Evolutionary conservation across 208 protist species (phyloP).

Genomic region (Zelonia costaricensis): DNA sequence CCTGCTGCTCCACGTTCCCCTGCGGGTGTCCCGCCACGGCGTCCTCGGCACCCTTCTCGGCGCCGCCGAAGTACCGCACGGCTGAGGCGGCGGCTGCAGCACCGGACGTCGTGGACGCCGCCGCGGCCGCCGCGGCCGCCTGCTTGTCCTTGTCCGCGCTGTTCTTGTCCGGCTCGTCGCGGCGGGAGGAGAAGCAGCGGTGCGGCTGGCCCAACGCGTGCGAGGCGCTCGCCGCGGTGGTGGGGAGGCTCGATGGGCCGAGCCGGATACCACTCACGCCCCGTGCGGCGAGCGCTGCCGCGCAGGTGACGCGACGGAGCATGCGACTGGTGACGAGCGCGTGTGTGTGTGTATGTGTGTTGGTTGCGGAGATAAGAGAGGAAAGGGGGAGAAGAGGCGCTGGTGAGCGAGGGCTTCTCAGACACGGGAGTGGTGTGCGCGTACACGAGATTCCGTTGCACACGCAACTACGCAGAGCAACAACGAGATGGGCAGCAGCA

Average conservation of each 20-base stretch:
- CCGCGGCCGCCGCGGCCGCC: conserved; percentile 7
- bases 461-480: too few relatives aligned
- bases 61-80: conserved; percentile 16
- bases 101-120: conserved; percentile 6
- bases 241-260: background rate
- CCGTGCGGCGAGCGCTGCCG: background rate
- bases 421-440: too few relatives aligned
- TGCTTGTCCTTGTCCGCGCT: background rate
- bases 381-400: too few relatives aligned
- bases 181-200: conserved; percentile 22
- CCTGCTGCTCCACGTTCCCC: conserved; percentile 5
- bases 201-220: background rate
- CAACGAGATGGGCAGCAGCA: too few relatives aligned
- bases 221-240: background rate
- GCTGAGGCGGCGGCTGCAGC: conserved; percentile 10
- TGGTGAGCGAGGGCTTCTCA: too few relatives aligned
- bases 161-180: conserved; percentile 7
- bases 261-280: background rate
- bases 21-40: conserved; percentile 1
- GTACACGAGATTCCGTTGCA: too few relatives aligned
- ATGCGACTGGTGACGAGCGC: background rate
- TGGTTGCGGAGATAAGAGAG: background rate
- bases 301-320: conserved; percentile 23
- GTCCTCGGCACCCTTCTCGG: conserved; percentile 1
- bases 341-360: conserved; percentile 2